Conservation (phyloP, 78 protist genomes). For the Mantamonas sphyraenae region DNA sequence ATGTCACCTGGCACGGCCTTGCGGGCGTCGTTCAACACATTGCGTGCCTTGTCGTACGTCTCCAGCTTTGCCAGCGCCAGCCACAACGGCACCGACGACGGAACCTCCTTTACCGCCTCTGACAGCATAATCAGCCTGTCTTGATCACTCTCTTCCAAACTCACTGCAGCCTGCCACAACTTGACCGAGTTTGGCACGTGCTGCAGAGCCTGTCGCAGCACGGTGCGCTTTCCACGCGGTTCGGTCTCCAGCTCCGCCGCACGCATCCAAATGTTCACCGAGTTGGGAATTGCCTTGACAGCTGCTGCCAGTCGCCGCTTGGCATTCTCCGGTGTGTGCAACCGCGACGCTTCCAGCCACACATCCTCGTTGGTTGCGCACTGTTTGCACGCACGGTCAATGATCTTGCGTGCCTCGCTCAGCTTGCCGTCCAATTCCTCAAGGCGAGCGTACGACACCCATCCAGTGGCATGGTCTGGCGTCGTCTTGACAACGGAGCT, state of each 20-base stretch:
- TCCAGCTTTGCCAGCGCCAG: slow-evolving; percentile 91
- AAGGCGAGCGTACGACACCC: slow-evolving; percentile 87
- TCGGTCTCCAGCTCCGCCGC: slow-evolving; percentile 81
- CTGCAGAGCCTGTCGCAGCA: slow-evolving; percentile 76
- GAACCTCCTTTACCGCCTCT: slow-evolving; percentile 84
- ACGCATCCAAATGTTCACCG: slow-evolving; percentile 83
- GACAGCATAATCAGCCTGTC: slow-evolving; percentile 78
- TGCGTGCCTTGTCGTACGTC: slow-evolving; percentile 70
- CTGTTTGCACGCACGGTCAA: slow-evolving; percentile 59
- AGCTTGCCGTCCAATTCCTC: slow-evolving; percentile 82
- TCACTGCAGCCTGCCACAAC: slow-evolving; percentile 91
- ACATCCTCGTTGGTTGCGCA: slow-evolving; percentile 80
- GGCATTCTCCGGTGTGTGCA: slow-evolving; percentile 63
- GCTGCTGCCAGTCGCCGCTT: slow-evolving; percentile 76
- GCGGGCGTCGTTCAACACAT: slow-evolving; percentile 80
- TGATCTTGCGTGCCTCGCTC: slow-evolving; percentile 62
- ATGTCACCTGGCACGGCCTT: slow-evolving; percentile 53
- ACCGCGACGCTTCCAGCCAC: slow-evolving; percentile 84
- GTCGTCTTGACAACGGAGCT: slow-evolving; percentile 51
- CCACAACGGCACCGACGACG: slow-evolving; percentile 84
- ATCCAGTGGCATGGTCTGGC: slow-evolving; percentile 34
- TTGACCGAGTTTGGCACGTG: slow-evolving; percentile 71
- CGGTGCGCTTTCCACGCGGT: slow-evolving; percentile 40
- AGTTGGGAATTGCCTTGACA: slow-evolving; percentile 59
- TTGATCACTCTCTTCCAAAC: slow-evolving; percentile 69